Conservation (phyloP, 2,329 filamentous ascomycete genomes). For the Claviceps arundinis region DNA sequence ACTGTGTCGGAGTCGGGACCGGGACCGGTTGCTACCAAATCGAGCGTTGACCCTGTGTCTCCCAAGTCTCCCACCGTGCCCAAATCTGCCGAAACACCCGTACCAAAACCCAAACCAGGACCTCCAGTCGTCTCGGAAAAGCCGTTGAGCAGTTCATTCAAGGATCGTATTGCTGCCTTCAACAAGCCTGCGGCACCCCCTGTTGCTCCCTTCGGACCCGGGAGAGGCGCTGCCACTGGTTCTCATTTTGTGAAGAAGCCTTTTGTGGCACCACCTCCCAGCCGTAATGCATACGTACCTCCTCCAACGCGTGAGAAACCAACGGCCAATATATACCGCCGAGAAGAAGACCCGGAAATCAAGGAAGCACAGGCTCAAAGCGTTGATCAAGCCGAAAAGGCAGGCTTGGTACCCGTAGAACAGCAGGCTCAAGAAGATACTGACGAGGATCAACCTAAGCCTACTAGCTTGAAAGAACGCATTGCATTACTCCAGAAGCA, state of each 20-base stretch:
- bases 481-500: constrained; percentile 91
- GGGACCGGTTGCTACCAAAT: constrained; percentile 15
- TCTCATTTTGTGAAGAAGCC: constrained; percentile 85
- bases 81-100: constrained; percentile 24
- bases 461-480: constrained; percentile 84
- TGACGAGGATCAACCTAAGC: constrained; percentile 74
- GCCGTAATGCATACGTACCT: constrained; percentile 80
- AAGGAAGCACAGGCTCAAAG: constrained; percentile 53
- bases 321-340: constrained; percentile 62
- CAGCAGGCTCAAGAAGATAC: constrained; percentile 31
- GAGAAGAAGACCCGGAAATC: constrained; percentile 74
- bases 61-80: constrained; percentile 13
- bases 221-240: constrained; percentile 35
- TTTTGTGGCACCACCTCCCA: constrained; percentile 89
- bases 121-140: constrained; percentile 62
- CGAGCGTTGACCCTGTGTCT: constrained; percentile 15
- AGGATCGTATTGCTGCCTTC: constrained; percentile 91
- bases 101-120: constrained; percentile 28
- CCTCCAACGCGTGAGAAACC: constrained; percentile 60
- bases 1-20: constrained; percentile 14
- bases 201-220: constrained; percentile 78
- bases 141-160: constrained; percentile 66
- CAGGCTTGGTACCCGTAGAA: constrained; percentile 41
- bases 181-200: constrained; percentile 81
- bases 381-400: constrained; percentile 52